Evolutionary conservation across 1,284 basidiomycete species (phyloP).

Genomic region (Leccinum fallax): DNA sequence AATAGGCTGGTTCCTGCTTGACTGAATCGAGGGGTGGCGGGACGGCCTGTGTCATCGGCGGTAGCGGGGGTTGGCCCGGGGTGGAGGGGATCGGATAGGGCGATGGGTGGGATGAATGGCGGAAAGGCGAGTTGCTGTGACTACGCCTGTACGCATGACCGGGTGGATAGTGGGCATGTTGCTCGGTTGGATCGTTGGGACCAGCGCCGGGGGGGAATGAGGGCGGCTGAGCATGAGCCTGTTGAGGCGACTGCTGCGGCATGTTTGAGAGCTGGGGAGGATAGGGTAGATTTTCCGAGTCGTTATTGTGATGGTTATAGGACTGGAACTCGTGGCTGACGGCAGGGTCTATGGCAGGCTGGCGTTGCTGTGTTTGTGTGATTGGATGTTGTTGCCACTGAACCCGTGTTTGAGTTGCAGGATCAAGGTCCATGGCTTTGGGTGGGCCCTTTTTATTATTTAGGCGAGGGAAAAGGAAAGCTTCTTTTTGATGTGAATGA

Average conservation of each 20-base stretch:
- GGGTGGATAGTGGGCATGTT: constrained; percentile 34
- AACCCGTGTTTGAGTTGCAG: constrained; percentile 35
- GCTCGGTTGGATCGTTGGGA: constrained; percentile 37
- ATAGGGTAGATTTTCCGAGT: constrained; percentile 29
- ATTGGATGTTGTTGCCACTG: constrained; percentile 37
- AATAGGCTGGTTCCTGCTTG: constrained; percentile 40
- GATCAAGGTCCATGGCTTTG: constrained; percentile 34
- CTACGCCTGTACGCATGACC: constrained; percentile 38
- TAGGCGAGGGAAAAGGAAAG: constrained; percentile 37
- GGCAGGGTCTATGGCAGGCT: constrained; percentile 38
- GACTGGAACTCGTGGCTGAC: constrained; percentile 36
- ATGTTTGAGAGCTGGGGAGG: constrained; percentile 30
- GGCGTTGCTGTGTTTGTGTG: constrained; percentile 36
- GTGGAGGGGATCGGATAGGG: constrained; percentile 42
- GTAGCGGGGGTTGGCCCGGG: constrained; percentile 35
- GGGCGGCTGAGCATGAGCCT: constrained; percentile 29
- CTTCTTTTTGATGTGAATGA: constrained; percentile 40
- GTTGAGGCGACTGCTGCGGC: constrained; percentile 32
- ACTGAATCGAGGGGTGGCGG: constrained; percentile 14
- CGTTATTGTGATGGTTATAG: constrained; percentile 32
- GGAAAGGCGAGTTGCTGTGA: constrained; percentile 40
- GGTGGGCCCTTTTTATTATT: constrained; percentile 39
- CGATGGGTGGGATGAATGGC: constrained; percentile 37
- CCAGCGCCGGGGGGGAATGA: constrained; percentile 38
- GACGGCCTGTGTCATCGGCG: constrained; percentile 20